Conservation (phyloP, 2,329 filamentous ascomycete species). For the Stenocarpella maydis region DNA sequence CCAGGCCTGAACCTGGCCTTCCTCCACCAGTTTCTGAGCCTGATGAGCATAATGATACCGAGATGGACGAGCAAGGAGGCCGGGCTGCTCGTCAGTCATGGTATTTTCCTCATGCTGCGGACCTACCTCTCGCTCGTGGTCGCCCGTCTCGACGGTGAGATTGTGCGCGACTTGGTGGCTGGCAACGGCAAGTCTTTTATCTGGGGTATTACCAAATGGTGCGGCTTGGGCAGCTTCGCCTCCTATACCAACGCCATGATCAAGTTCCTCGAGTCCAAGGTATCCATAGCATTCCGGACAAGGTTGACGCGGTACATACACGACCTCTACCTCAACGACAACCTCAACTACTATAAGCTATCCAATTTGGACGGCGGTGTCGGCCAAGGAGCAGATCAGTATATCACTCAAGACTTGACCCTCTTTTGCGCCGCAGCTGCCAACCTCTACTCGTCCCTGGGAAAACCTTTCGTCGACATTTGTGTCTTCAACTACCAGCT, state of each 20-base stretch:
- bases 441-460: conserved; percentile 91
- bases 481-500: conserved; percentile 99
- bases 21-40: conserved; percentile 92
- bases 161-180: conserved; percentile 94
- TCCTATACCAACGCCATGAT: conserved; percentile 99
- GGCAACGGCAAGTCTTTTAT: conserved; percentile 90
- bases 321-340: conserved; percentile 93
- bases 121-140: conserved; percentile 96
- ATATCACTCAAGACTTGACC: conserved; percentile 96
- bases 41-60: conserved; percentile 98
- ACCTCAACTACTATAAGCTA: conserved; percentile 95
- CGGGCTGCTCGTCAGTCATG: conserved; percentile 86
- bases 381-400: conserved; percentile 92
- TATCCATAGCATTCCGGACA: conserved; percentile 97
- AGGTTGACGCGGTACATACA: conserved; percentile 95
- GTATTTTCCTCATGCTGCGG: conserved; percentile 85
- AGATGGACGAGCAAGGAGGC: conserved; percentile 96
- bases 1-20: conserved; percentile 95
- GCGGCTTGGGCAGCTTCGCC: conserved; percentile 88
- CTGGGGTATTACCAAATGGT: conserved; percentile 93
- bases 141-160: conserved; percentile 91
- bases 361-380: conserved; percentile 92
- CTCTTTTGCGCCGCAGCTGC: conserved; percentile 94
- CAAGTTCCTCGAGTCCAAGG: conserved; percentile 96
- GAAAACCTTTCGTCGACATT: conserved; percentile 97